A percentile compares a stretch with the other conserved stretches of the same genome.
Evolutionary conservation across 2,329 filamentous ascomycete genomes (phyloP).

Genomic region (Mycosphaerella arachidis): DNA sequence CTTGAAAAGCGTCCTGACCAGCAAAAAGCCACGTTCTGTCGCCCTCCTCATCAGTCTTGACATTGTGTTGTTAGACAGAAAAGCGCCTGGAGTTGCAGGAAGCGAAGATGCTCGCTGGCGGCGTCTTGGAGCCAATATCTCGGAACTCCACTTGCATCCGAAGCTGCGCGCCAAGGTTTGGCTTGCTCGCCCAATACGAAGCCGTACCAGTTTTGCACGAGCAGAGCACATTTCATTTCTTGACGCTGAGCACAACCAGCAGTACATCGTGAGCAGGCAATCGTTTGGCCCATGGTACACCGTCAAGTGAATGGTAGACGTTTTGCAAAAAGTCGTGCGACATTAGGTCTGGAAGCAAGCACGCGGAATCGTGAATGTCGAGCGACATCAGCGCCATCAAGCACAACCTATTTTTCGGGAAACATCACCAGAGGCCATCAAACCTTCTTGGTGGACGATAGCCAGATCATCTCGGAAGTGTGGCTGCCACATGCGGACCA

Average conservation of each 20-base stretch:
- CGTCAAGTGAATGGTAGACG: background rate
- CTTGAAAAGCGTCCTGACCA: too few relatives aligned
- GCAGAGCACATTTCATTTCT: background rate
- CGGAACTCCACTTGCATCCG: background rate
- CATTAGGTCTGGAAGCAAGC: background rate
- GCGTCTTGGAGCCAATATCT: background rate
- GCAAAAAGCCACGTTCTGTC: too few relatives aligned
- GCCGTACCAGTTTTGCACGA: background rate
- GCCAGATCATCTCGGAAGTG: background rate
- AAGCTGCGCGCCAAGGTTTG: background rate
- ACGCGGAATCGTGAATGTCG: background rate
- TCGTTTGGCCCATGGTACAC: background rate
- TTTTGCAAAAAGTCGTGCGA: background rate
- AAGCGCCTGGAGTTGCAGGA: background rate
- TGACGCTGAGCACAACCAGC: background rate
- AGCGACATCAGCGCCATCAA: background rate
- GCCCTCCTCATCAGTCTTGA: background rate
- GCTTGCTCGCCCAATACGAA: background rate
- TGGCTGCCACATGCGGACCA: conserved; percentile 1
- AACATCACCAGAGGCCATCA: background rate
- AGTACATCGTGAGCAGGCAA: background rate
- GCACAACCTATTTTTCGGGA: background rate
- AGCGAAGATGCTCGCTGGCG: background rate
- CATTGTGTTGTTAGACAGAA: background rate
- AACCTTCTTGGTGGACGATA: background rate